Evolutionary conservation across 768 basidiomycete species (phyloP).

Genomic region (Lactifluus volemus): DNA sequence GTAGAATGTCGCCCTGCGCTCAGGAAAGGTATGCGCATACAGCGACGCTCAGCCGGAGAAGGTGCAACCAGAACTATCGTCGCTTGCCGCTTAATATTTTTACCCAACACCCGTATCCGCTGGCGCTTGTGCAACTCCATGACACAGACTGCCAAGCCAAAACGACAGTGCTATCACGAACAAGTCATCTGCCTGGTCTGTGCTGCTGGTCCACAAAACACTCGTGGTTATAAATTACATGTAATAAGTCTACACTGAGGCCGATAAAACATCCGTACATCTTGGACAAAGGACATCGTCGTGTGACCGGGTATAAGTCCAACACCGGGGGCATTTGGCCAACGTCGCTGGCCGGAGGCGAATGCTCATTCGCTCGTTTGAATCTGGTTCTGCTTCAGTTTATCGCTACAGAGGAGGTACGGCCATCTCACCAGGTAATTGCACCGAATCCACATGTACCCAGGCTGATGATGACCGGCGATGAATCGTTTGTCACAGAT

Average conservation of each 20-base stretch:
- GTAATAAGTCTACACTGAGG: constrained; percentile 1
- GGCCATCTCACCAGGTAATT: constrained; percentile 36
- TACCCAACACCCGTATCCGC: background rate
- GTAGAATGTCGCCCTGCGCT: constrained; percentile 6
- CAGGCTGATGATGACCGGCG: constrained; percentile 37
- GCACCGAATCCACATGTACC: constrained; percentile 38
- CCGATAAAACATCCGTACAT: constrained; percentile 36
- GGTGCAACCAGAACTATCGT: background rate
- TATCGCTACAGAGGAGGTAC: background rate
- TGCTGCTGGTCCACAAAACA: background rate
- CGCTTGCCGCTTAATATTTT: constrained; percentile 2
- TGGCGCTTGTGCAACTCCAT: background rate
- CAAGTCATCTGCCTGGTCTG: background rate
- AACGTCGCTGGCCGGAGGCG: constrained; percentile 51
- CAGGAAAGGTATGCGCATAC: constrained; percentile 14
- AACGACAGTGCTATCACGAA: background rate
- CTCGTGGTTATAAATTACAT: constrained; percentile 6
- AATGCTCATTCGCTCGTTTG: constrained; percentile 32
- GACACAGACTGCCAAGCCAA: background rate
- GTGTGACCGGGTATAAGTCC: constrained; percentile 57
- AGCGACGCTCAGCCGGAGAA: constrained; percentile 1
- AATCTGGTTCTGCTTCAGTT: constrained; percentile 14
- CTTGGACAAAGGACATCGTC: constrained; percentile 54
- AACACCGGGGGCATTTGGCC: constrained; percentile 86
- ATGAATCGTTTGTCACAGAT: constrained; percentile 39